These are phyloP conservation scores for Mrakia frigida DNA, from an alignment of 768 basidiomycete species.

Conservation along the genomic window DNA sequence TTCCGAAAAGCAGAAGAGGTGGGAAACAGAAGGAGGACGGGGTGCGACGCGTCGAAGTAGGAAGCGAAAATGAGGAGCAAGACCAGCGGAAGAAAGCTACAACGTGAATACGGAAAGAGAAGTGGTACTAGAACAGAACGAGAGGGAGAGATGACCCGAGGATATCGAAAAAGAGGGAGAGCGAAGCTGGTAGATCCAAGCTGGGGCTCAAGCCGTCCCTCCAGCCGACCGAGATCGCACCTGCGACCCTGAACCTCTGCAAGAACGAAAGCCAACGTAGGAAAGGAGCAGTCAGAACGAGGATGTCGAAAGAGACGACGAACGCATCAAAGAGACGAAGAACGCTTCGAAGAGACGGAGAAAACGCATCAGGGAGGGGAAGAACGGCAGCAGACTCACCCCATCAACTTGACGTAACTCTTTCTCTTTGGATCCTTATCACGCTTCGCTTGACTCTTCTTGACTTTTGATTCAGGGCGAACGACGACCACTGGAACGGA, in stretches of 20 bases:
- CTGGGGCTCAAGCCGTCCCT: not conserved
- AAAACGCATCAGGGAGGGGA: too few relatives aligned
- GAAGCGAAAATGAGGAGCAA: not conserved
- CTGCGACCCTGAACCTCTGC: too few relatives aligned
- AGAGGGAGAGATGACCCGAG: too few relatives aligned
- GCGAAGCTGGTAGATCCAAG: not conserved
- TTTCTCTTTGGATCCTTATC: slow-evolving; percentile 83
- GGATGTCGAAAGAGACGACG: too few relatives aligned
- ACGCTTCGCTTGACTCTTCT: slow-evolving; percentile 73
- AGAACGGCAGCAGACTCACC: slow-evolving; percentile 14
- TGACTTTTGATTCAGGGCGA: slow-evolving; percentile 59
- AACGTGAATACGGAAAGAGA: not conserved
- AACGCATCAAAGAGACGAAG: too few relatives aligned
- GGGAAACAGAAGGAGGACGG: not conserved
- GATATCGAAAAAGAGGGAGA: not conserved
- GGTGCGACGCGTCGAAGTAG: not conserved
- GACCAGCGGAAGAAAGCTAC: not conserved
- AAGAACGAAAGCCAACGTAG: too few relatives aligned
- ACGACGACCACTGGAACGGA: slow-evolving; percentile 97
- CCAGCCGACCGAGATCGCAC: not conserved
- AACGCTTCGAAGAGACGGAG: too few relatives aligned
- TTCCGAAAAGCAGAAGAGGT: not conserved
- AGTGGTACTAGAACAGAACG: too few relatives aligned
- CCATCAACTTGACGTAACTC: slow-evolving; percentile 43
- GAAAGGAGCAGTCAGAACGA: too few relatives aligned